These are phyloP conservation scores for Irpex sp. DNA, from an alignment of 1,284 basidiomycete species.

Conservation along the genomic window DNA sequence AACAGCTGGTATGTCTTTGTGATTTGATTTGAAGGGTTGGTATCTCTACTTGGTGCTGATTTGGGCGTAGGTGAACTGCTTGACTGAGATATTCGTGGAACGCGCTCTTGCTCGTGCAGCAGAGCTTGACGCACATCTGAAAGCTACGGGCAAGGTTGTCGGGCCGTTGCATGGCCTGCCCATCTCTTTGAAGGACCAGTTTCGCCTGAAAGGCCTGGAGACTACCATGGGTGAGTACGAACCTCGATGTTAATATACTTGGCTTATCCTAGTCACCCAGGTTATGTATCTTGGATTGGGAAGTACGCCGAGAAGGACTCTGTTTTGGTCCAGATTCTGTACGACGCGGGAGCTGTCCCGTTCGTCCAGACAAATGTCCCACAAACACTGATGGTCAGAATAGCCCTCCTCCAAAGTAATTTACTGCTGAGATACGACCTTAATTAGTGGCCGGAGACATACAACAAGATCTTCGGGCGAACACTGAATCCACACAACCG, in stretches of 20 bases:
- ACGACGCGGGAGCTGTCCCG: constrained; percentile 41
- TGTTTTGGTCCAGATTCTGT: constrained; percentile 37
- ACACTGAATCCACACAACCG: constrained; percentile 53
- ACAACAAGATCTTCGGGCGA: constrained; percentile 42
- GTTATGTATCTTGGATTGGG: constrained; percentile 45
- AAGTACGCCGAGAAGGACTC: constrained; percentile 33
- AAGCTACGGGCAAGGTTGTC: constrained; percentile 34
- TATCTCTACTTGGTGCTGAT: constrained; percentile 6
- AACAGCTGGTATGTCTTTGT: constrained; percentile 45
- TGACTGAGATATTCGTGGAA: constrained; percentile 48
- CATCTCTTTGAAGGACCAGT: constrained; percentile 56
- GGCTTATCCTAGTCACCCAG: constrained; percentile 19
- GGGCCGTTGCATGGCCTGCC: constrained; percentile 55
- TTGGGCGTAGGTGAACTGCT: constrained; percentile 38
- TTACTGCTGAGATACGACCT: constrained; percentile 23
- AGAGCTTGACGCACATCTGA: constrained; percentile 41
- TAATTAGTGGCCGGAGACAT: constrained; percentile 36
- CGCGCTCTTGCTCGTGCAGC: constrained; percentile 42
- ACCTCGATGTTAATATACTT: not conserved
- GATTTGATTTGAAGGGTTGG: constrained; percentile 4
- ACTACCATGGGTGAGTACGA: constrained; percentile 46
- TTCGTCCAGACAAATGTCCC: constrained; percentile 52
- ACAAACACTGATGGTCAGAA: constrained; percentile 60
- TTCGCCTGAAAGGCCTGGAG: constrained; percentile 55
- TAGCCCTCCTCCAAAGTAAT: constrained; percentile 4